These are phyloP conservation scores for Penicillium bovifimosum DNA, from an alignment of 495 filamentous ascomycete genomes.

Conservation along the genomic window DNA sequence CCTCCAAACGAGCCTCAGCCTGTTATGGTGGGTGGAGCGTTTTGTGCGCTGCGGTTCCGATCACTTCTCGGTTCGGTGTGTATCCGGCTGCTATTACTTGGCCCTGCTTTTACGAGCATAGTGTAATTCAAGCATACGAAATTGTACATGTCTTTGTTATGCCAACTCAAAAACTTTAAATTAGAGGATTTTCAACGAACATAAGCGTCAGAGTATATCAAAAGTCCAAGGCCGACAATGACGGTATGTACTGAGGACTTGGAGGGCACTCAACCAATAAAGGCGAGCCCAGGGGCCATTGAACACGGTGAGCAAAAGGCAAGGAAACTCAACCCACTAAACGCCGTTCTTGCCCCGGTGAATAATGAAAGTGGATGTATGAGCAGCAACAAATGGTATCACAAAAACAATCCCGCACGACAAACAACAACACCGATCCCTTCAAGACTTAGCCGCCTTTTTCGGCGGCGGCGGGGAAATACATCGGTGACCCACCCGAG, in stretches of 20 bases:
- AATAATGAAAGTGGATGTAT: conserved; percentile 11
- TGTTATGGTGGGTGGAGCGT: conserved; percentile 6
- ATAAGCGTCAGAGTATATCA: neutral
- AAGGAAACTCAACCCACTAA: neutral
- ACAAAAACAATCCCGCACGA: conserved; percentile 4
- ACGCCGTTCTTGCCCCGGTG: neutral
- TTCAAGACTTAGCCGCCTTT: conserved; percentile 29
- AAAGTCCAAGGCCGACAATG: conserved; percentile 9
- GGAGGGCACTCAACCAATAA: neutral
- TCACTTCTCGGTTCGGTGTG: neutral
- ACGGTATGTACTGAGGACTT: conserved; percentile 7
- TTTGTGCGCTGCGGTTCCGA: conserved; percentile 8
- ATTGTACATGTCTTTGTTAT: neutral
- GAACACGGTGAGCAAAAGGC: neutral
- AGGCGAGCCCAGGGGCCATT: neutral
- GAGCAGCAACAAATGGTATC: conserved; percentile 22
- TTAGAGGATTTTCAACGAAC: conserved; percentile 2
- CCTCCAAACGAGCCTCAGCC: neutral
- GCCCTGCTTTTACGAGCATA: neutral
- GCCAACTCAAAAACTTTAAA: conserved; percentile 1
- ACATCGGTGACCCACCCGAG: conserved; percentile 23
- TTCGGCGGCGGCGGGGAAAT: conserved; percentile 45
- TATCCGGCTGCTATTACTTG: conserved; percentile 1
- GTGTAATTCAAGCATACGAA: neutral
- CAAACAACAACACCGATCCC: neutral